phyloP scores from a whole-genome alignment of 2,329 filamentous ascomycete genomes.

The Pyrenochaeta sp. region DNA sequence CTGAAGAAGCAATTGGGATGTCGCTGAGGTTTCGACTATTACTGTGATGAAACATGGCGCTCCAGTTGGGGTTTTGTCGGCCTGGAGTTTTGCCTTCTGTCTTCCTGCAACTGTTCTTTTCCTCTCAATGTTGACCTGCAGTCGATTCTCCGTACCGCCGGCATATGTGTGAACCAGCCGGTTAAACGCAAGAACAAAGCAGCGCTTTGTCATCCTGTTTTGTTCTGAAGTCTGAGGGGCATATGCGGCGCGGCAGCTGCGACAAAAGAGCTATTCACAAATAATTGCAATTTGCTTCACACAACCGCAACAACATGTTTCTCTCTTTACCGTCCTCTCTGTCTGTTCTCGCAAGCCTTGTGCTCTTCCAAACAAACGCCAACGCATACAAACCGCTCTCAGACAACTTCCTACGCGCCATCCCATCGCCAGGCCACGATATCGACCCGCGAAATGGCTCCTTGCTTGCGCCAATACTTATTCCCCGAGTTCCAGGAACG shows the following conservation, averaged over 20 bases:
- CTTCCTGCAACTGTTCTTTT: neutral
- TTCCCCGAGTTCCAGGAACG: conserved; percentile 88
- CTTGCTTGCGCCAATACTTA: conserved; percentile 85
- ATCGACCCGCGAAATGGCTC: conserved; percentile 80
- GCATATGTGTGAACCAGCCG: no score
- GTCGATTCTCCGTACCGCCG: no score
- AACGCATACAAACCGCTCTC: conserved; percentile 70
- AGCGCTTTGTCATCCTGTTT: no score
- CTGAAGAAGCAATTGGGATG: conserved; percentile 18
- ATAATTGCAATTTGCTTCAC: neutral
- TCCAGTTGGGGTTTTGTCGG: neutral
- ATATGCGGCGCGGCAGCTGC: no score
- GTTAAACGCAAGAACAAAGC: no score
- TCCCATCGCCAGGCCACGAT: conserved; percentile 75
- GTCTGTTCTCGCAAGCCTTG: conserved; percentile 18
- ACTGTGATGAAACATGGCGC: conserved; percentile 11
- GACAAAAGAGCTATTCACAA: neutral
- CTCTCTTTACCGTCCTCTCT: conserved; percentile 19
- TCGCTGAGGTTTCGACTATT: conserved; percentile 29
- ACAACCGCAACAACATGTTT: conserved; percentile 19
- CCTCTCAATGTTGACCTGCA: neutral
- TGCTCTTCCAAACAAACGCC: conserved; percentile 26
- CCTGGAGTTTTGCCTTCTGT: neutral
- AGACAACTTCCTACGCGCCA: conserved; percentile 73
- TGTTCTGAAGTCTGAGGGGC: no score